Evolutionary conservation across 169 alveolate species (phyloP).

Genomic region (Cyclospora cayetanensis): DNA sequence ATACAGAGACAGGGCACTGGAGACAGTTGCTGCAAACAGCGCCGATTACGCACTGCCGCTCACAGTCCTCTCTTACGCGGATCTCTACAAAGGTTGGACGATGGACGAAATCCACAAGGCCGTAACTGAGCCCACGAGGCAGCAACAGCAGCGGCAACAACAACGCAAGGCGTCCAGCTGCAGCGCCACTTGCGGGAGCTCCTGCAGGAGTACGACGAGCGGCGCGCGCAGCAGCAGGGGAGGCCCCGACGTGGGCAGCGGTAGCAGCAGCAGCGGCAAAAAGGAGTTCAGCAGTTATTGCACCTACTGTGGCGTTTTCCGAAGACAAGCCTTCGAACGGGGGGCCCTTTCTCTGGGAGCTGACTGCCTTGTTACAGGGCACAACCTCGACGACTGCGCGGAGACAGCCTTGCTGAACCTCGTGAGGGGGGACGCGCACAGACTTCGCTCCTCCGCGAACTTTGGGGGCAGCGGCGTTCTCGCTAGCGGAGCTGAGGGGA

Average conservation of each 20-base stretch:
- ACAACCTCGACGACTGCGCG: conserved; percentile 98
- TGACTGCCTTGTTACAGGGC: conserved; percentile 97
- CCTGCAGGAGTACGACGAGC: not conserved
- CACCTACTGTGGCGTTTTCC: conserved; percentile 98
- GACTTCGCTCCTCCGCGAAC: conserved; percentile 90
- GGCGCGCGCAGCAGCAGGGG: not conserved
- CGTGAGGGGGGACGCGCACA: conserved; percentile 95
- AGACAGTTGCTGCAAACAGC: conserved; percentile 90
- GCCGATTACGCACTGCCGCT: conserved; percentile 90
- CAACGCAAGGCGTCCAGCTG: not conserved
- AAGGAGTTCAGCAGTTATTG: conserved; percentile 72
- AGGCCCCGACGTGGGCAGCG: not conserved
- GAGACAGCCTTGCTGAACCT: conserved; percentile 96
- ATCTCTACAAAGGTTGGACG: conserved; percentile 88
- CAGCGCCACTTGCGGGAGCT: not conserved
- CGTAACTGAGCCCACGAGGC: too few species aligned
- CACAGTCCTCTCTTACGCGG: conserved; percentile 87
- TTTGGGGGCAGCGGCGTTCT: conserved; percentile 83
- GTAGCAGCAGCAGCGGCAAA: not conserved
- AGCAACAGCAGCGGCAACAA: not conserved
- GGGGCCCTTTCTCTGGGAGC: conserved; percentile 94
- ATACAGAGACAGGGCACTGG: conserved; percentile 96
- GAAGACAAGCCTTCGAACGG: conserved; percentile 96
- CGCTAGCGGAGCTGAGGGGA: too few species aligned
- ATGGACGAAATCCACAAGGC: conserved; percentile 97